phyloP scores from a whole-genome alignment of 768 basidiomycete species.

The Lactarius indigo region DNA sequence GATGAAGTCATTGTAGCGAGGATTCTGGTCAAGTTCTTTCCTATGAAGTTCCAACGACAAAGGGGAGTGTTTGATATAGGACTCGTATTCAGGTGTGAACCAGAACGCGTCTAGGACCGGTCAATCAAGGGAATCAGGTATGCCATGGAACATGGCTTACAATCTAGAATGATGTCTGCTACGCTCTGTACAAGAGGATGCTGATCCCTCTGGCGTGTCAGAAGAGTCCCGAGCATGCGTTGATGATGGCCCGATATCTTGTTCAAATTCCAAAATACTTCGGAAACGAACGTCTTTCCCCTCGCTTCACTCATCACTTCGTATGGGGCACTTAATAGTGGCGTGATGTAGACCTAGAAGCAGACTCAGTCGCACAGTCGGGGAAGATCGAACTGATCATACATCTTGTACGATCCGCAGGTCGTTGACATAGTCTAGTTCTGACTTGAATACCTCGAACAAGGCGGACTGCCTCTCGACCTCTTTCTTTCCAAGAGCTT shows the following conservation, averaged over 20 bases:
- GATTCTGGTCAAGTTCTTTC: constrained; percentile 67
- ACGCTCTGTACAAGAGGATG: constrained; percentile 81
- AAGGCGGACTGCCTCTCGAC: constrained; percentile 82
- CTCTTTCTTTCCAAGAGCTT: constrained; percentile 70
- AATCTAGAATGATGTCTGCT: constrained; percentile 80
- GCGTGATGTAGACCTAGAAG: constrained; percentile 66
- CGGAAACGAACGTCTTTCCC: constrained; percentile 63
- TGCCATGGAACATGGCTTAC: constrained; percentile 38
- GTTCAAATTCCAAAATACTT: constrained; percentile 82
- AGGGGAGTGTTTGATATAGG: constrained; percentile 86
- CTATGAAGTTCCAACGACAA: constrained; percentile 80
- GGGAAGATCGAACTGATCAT: constrained; percentile 11
- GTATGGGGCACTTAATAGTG: constrained; percentile 56
- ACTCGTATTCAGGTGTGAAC: constrained; percentile 68
- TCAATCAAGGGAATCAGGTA: background rate
- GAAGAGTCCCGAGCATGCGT: constrained; percentile 66
- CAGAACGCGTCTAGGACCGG: constrained; percentile 31
- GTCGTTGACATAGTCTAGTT: constrained; percentile 85
- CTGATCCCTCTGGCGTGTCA: constrained; percentile 77
- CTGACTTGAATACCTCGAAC: constrained; percentile 87
- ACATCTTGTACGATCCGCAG: constrained; percentile 69
- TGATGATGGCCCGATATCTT: constrained; percentile 66
- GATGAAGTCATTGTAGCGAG: constrained; percentile 63
- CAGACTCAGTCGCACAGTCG: background rate
- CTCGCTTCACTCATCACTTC: constrained; percentile 57